phyloP scores from a whole-genome alignment of 768 basidiomycete species.

The Naganishia kalamii region DNA sequence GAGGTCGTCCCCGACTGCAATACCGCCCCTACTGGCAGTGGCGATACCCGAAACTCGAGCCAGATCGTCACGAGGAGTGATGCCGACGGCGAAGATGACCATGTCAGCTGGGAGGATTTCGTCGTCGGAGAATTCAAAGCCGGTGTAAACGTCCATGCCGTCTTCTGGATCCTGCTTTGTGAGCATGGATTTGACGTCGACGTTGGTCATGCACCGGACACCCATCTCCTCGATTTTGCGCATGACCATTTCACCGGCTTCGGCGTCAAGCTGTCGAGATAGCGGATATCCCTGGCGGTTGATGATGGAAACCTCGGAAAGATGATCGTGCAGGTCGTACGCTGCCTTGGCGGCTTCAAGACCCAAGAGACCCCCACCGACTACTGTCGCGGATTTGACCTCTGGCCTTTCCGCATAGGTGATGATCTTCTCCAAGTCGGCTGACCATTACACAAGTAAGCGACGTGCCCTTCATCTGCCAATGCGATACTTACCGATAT shows the following conservation, averaged over 20 bases:
- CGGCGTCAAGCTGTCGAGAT: slow-evolving; percentile 57
- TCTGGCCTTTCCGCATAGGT: slow-evolving; percentile 53
- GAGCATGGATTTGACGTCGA: slow-evolving; percentile 48
- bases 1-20: slow-evolving; percentile 57
- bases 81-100: slow-evolving; percentile 65
- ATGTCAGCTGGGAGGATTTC: slow-evolving; percentile 52
- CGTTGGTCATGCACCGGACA: slow-evolving; percentile 54
- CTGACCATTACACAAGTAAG: background rate
- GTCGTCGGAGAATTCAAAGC: slow-evolving; percentile 54
- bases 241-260: slow-evolving; percentile 59
- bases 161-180: slow-evolving; percentile 46
- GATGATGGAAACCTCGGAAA: slow-evolving; percentile 54
- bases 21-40: slow-evolving; percentile 54
- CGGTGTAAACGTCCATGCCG: slow-evolving; percentile 48
- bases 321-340: slow-evolving; percentile 53
- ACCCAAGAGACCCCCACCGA: slow-evolving; percentile 67
- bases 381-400: slow-evolving; percentile 53
- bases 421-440: slow-evolving; percentile 62
- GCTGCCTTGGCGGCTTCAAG: slow-evolving; percentile 69
- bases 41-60: slow-evolving; percentile 55
- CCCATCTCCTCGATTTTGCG: slow-evolving; percentile 59
- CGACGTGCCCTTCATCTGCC: background rate
- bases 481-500: slow-evolving; percentile 47
- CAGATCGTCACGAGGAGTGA: slow-evolving; percentile 64
- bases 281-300: slow-evolving; percentile 55